Evolutionary conservation across 768 basidiomycete genomes (phyloP).

Genomic region (Lactarius trivialis): DNA sequence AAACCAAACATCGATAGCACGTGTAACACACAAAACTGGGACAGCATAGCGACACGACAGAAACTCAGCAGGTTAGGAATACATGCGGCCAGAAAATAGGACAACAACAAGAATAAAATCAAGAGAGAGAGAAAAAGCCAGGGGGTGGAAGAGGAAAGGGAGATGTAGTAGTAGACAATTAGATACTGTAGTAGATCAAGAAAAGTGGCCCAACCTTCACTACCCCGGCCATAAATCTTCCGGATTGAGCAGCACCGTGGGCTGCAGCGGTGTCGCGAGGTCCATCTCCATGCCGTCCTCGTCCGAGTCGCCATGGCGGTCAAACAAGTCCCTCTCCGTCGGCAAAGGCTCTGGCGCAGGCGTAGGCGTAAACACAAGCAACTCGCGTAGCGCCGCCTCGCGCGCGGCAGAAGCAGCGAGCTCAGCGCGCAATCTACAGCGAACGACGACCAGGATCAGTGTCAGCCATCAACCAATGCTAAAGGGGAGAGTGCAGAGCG

Average conservation of each 20-base stretch:
- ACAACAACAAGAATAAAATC: conserved; percentile 4
- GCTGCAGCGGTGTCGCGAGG: conserved; percentile 23
- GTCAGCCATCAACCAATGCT: neutral
- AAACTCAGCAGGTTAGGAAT: conserved; percentile 1
- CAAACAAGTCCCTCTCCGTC: conserved; percentile 6
- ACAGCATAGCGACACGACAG: neutral
- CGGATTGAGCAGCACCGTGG: conserved; percentile 11
- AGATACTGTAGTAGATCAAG: neutral
- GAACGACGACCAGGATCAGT: neutral
- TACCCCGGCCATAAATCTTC: conserved; percentile 7
- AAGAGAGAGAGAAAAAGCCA: neutral
- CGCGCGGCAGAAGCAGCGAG: conserved; percentile 18
- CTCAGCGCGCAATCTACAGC: conserved; percentile 17
- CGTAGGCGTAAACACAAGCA: neutral
- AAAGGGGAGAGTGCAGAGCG: neutral
- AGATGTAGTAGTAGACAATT: neutral
- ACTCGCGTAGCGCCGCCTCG: conserved; percentile 11
- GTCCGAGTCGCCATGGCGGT: conserved; percentile 1
- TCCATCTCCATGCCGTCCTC: conserved; percentile 21
- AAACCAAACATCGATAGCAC: neutral
- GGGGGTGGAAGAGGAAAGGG: neutral
- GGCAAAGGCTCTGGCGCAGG: neutral
- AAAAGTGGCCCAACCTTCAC: neutral
- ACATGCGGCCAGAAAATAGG: conserved; percentile 6
- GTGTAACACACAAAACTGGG: neutral